Percentiles rank a stretch among this genome's conserved stretches.
These are phyloP conservation scores for Nannizzia gypsea DNA, from an alignment of 2,329 filamentous ascomycete species.

Conservation along the genomic window DNA sequence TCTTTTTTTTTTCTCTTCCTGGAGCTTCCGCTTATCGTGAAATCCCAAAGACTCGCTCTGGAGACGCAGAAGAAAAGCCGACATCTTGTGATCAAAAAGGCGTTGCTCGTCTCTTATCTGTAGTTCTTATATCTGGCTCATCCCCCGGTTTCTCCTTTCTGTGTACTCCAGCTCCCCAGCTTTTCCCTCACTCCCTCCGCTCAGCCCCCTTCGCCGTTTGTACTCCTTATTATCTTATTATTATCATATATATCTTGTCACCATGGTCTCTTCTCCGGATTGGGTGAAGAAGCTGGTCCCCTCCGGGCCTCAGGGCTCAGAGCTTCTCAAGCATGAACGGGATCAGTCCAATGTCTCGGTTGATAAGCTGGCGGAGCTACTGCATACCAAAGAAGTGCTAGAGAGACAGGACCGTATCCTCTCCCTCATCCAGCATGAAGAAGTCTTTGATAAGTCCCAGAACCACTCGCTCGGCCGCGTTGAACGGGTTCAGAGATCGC, in stretches of 20 bases:
- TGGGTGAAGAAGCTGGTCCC: conserved; percentile 59
- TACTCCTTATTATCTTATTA: too few species aligned
- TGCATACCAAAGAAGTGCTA: conserved; percentile 56
- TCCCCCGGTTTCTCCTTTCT: not conserved
- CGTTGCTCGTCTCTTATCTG: not conserved
- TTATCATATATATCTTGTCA: conserved; percentile 4
- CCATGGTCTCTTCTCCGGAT: conserved; percentile 39
- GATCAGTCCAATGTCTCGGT: conserved; percentile 55
- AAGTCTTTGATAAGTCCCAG: conserved; percentile 64
- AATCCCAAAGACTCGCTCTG: not conserved
- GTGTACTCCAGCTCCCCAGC: not conserved
- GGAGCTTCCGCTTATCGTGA: not conserved
- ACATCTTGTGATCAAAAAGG: conserved; percentile 3
- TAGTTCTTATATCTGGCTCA: conserved; percentile 1
- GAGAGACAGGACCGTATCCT: conserved; percentile 51
- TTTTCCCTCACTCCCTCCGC: not conserved
- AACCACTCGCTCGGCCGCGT: conserved; percentile 63
- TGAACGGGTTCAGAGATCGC: conserved; percentile 56
- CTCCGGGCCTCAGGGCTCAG: conserved; percentile 54
- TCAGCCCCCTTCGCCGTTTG: too few species aligned
- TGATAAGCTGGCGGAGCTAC: conserved; percentile 53
- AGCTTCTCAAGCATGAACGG: conserved; percentile 58
- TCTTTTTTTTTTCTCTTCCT: not conserved
- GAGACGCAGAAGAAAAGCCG: not conserved
- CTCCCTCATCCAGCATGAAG: conserved; percentile 52